These are phyloP conservation scores for Aspergillus carlsbadensis DNA, from an alignment of 495 filamentous ascomycete genomes.

Conservation along the genomic window DNA sequence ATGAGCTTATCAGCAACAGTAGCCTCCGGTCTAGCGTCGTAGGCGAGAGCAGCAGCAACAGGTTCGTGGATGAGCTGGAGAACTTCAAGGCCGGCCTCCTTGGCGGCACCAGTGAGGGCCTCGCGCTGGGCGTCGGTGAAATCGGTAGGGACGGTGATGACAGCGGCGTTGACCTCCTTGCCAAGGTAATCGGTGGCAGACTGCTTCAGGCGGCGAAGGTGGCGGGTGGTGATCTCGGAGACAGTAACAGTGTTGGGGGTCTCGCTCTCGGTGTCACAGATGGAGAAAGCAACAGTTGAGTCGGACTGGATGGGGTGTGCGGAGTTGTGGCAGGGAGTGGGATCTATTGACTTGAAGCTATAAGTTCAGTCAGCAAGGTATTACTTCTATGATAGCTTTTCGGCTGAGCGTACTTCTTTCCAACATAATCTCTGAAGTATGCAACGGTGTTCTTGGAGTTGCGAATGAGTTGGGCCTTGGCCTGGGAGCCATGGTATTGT, in stretches of 20 bases:
- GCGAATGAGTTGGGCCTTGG: conserved; percentile 86
- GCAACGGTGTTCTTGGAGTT: conserved; percentile 91
- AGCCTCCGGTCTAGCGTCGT: conserved; percentile 81
- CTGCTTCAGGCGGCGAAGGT: conserved; percentile 74
- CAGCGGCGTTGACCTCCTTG: conserved; percentile 86
- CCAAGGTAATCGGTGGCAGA: conserved; percentile 91
- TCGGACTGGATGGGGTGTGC: conserved; percentile 80
- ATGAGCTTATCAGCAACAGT: conserved; percentile 79
- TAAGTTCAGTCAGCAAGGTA: conserved; percentile 10
- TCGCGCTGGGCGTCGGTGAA: conserved; percentile 83
- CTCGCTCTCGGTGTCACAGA: conserved; percentile 73
- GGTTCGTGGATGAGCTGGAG: conserved; percentile 93
- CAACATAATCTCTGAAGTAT: conserved; percentile 93
- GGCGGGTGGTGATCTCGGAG: conserved; percentile 82
- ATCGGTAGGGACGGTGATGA: conserved; percentile 91
- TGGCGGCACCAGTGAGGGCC: conserved; percentile 73
- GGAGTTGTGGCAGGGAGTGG: conserved; percentile 89
- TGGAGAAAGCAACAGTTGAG: conserved; percentile 74
- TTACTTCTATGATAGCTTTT: not conserved
- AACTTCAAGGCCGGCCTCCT: conserved; percentile 80
- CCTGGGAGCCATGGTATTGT: conserved; percentile 94
- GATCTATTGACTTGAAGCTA: conserved; percentile 92
- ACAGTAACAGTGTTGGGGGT: conserved; percentile 70
- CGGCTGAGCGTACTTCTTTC: conserved; percentile 67
- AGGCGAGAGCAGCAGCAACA: conserved; percentile 85